Percentiles rank a stretch among this genome's conserved stretches.
Conservation (phyloP, 495 filamentous ascomycete genomes). For the Hyaloscypha hepaticicola region DNA sequence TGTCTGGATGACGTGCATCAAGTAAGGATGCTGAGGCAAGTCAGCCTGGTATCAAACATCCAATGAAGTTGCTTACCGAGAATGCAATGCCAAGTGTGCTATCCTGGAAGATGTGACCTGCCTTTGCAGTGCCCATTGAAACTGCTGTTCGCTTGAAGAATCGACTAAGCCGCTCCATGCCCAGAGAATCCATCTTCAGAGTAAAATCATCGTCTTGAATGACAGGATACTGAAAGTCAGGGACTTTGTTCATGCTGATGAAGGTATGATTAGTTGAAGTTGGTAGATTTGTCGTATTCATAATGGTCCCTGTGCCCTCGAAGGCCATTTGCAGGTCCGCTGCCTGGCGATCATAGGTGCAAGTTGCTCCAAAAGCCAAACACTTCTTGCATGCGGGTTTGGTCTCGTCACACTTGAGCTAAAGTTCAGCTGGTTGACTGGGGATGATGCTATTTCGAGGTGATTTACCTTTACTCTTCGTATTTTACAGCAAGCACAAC, state of each 20-base stretch:
- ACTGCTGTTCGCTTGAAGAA: constrained; percentile 42
- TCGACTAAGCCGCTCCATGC: constrained; percentile 34
- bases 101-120: constrained; percentile 32
- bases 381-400: constrained; percentile 44
- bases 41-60: not conserved
- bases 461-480: constrained; percentile 42
- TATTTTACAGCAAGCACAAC: constrained; percentile 49
- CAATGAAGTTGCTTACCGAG: constrained; percentile 26
- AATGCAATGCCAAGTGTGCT: constrained; percentile 32
- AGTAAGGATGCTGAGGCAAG: constrained; percentile 31
- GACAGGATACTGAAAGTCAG: constrained; percentile 18
- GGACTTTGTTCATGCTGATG: constrained; percentile 5
- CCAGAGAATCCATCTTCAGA: constrained; percentile 30
- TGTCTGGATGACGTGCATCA: constrained; percentile 41
- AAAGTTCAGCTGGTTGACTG: not conserved
- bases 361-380: constrained; percentile 41
- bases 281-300: constrained; percentile 24
- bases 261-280: constrained; percentile 13
- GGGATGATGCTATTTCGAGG: not conserved
- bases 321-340: constrained; percentile 36
- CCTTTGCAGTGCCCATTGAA: constrained; percentile 37
- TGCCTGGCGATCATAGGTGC: constrained; percentile 35
- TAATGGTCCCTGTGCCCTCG: constrained; percentile 33
- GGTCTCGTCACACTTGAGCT: constrained; percentile 44
- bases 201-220: constrained; percentile 29